These are phyloP conservation scores for Uromyces viciae-fabae DNA, from an alignment of 1,284 basidiomycete species.

Conservation along the genomic window DNA sequence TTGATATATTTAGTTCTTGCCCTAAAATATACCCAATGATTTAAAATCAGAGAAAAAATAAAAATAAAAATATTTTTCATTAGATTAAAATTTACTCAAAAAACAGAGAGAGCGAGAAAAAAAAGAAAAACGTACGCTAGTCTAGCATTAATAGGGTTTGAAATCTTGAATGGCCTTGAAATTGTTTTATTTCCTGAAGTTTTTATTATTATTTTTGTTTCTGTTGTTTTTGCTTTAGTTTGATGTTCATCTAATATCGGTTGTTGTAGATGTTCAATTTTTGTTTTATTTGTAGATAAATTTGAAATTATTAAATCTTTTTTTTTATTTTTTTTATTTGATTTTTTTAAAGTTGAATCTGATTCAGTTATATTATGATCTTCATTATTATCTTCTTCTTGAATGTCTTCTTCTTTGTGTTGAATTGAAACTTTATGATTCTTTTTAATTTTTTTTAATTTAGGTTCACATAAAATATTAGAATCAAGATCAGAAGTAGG, in stretches of 20 bases:
- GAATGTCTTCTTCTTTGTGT: background rate
- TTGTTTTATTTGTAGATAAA: background rate
- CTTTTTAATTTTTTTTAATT: background rate
- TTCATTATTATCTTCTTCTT: background rate
- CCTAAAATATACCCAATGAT: background rate
- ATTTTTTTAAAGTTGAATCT: no score
- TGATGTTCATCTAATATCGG: background rate
- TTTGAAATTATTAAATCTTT: background rate
- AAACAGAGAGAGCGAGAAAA: background rate
- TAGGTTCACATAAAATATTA: no score
- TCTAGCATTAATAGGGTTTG: slow-evolving; percentile 22
- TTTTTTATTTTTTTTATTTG: background rate
- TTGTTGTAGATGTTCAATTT: no score
- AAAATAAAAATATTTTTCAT: background rate
- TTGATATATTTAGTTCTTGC: slow-evolving; percentile 30
- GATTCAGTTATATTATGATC: no score
- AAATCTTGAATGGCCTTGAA: slow-evolving; percentile 18
- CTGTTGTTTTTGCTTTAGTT: background rate
- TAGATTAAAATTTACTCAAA: background rate
- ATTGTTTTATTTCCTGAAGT: no score
- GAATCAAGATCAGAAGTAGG: background rate
- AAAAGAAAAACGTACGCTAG: slow-evolving; percentile 20
- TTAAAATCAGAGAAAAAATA: background rate
- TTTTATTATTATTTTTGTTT: background rate
- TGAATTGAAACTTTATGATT: no score